Base-by-base conservation (phyloP, 108 stramenopile species). In the Chaetoceros muelleri region DNA sequence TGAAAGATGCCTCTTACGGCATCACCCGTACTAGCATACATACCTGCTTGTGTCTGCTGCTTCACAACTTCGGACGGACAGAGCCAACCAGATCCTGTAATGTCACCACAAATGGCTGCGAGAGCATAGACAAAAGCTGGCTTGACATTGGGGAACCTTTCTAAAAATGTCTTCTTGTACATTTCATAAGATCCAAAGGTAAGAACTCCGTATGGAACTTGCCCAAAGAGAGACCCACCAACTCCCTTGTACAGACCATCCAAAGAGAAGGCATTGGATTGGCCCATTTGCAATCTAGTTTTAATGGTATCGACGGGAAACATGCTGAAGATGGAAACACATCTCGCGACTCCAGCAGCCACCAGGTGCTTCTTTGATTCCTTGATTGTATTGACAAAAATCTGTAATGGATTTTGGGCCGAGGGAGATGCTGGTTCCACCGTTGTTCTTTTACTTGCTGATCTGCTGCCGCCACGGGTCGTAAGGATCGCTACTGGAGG, bases 291-390 rank as follows among this genome's bases (percentile, higher is more conserved):
- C 62, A 93, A 78, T n/a, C 87, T 34, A n/a, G 91, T 93, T 63
- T 93, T 93, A 53, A 89, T 78, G 10, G 82, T 83, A 61, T 93
- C 91, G 24, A 93, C 67, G 18, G 91, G 91, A 34, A 78, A 87
- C 81, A 82, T 82, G 28, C 45, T 60, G 40, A 82, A 85, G 47
- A 87, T 85, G n/a, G 76, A 78, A 10, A 67, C 49, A 28, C 74
- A 67, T 55, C 86, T 66, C 20, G 82, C 86, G 3, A 69, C 78
- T 0, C 80, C 86, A 2, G 86, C 86, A 1, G 86, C 82, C 0
- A 65, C 69, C 53, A 87, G 56, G 53, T 87, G 82, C 1, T 72
- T 70, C 45, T 61, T 46, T 18, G 80, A 64, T 28, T 75, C 67
- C 55, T 40, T 24, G 40, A 81, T 60, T 22, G 76, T 75, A 17